A percentile compares a stretch with the other conserved stretches of the same genome.
Conservation (phyloP, 2,329 filamentous ascomycete species). For the Neofusicoccum umdonicola region DNA sequence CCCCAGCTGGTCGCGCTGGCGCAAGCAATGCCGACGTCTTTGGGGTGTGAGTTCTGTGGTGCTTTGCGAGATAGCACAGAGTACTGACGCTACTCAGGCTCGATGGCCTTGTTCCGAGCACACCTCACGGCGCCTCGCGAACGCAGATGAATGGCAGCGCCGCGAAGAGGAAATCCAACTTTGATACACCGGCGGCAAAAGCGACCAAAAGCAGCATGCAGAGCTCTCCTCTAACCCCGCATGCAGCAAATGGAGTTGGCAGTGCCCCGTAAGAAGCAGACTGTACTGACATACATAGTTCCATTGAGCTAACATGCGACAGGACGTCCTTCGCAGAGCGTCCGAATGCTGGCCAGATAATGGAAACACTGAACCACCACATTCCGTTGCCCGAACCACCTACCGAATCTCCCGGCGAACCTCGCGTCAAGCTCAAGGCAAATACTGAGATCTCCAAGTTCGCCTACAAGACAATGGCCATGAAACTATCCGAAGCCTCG, state of each 20-base stretch:
- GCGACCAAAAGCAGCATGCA: slow-evolving; percentile 44
- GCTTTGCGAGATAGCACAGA: neutral
- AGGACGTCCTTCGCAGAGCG: slow-evolving; percentile 72
- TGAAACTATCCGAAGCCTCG: slow-evolving; percentile 90
- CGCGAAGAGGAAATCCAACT: slow-evolving; percentile 54
- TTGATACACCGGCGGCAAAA: slow-evolving; percentile 50
- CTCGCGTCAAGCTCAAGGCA: slow-evolving; percentile 80
- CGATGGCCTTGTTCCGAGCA: slow-evolving; percentile 47
- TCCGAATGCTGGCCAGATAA: slow-evolving; percentile 72
- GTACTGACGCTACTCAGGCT: slow-evolving; percentile 33
- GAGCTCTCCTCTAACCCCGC: slow-evolving; percentile 51
- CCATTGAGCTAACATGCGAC: slow-evolving; percentile 36
- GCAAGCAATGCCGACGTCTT: slow-evolving; percentile 67
- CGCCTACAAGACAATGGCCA: slow-evolving; percentile 85
- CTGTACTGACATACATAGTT: neutral
- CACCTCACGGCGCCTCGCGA: slow-evolving; percentile 38
- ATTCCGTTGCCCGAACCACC: slow-evolving; percentile 66
- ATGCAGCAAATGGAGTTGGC: slow-evolving; percentile 36
- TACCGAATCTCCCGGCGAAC: slow-evolving; percentile 67
- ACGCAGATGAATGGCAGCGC: slow-evolving; percentile 40
- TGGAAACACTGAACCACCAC: slow-evolving; percentile 80
- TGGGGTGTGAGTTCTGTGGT: slow-evolving; percentile 59
- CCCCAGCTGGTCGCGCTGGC: slow-evolving; percentile 57
- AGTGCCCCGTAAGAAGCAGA: slow-evolving; percentile 38
- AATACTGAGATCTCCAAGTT: slow-evolving; percentile 90